Evolutionary conservation across 1,284 basidiomycete genomes (phyloP).

Genomic region (Serendipita sp.): DNA sequence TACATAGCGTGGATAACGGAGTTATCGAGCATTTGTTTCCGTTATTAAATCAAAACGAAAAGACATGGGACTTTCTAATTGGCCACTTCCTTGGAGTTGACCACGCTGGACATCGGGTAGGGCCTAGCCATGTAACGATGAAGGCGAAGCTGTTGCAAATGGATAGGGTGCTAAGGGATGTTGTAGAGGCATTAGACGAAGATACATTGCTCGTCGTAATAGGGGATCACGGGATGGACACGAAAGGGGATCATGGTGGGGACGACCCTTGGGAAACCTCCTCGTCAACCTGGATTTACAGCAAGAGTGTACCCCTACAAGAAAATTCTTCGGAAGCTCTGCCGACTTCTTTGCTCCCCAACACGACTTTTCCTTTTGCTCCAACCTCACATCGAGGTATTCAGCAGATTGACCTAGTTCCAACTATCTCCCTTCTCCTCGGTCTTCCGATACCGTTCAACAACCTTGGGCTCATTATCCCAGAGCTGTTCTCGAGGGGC

Average conservation of each 20-base stretch:
- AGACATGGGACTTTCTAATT: slow-evolving; percentile 71
- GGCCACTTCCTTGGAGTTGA: slow-evolving; percentile 97
- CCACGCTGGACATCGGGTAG: slow-evolving; percentile 90
- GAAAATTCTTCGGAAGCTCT: slow-evolving; percentile 16
- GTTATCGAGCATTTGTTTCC: slow-evolving; percentile 77
- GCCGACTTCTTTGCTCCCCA: slow-evolving; percentile 28
- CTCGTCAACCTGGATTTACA: slow-evolving; percentile 85
- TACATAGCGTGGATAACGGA: slow-evolving; percentile 89
- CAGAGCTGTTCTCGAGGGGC: slow-evolving; percentile 61
- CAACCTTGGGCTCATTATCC: slow-evolving; percentile 83
- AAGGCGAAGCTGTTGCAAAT: slow-evolving; percentile 74
- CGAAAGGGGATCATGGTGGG: slow-evolving; percentile 89
- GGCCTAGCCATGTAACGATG: slow-evolving; percentile 81
- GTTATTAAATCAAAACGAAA: slow-evolving; percentile 37
- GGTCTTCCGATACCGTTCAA: slow-evolving; percentile 92
- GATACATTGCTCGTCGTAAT: slow-evolving; percentile 84
- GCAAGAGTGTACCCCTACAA: slow-evolving; percentile 41
- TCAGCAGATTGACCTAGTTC: slow-evolving; percentile 91
- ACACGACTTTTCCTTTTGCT: slow-evolving; percentile 48
- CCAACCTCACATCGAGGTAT: slow-evolving; percentile 46
- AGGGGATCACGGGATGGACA: slow-evolving; percentile 97
- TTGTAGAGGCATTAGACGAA: slow-evolving; percentile 53
- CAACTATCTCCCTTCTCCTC: slow-evolving; percentile 79
- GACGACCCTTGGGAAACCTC: slow-evolving; percentile 80
- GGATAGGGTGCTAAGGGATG: slow-evolving; percentile 60